Evolutionary conservation across 129 eudicot genomes (phyloP), one percentile per base, ranked within the genome.

Genomic region (Erigeron canadensis): DNA sequence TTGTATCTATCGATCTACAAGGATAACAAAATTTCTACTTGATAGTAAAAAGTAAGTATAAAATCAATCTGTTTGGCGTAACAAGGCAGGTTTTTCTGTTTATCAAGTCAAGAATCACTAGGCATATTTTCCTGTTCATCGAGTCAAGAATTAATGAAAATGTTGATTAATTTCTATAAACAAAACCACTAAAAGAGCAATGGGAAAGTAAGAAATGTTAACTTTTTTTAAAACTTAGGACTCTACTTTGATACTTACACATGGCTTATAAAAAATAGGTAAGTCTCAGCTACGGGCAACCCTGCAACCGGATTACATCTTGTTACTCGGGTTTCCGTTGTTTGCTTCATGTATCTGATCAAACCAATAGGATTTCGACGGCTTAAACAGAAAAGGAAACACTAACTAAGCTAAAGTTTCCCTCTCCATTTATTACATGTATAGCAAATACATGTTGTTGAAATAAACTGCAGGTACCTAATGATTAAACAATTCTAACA

Each of bases 401-500:
- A 22, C 18, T 18, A 3, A 13, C n/a, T 59, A 21, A 59, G 56
- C 60, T 43, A 59, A 53, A 41, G 40, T 3, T 10, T 55, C 55
- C 45, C 16, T 47, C 23, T 28, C 2, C 4, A 13, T 21, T 23
- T 5, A 5, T 72, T 59, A 12, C 45, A 72, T 44, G 13, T 5
- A 60, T 34, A 28, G 37, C 58, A 65, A 53, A 42, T 39, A 54
- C 37, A 18, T n/a, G 51, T 71, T 71, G n/a, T n/a, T n/a, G n/a
- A n/a, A n/a, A 12, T 48, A 63, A 44, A 22, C 63, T 44, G 11
- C 21, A 23, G 8, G 12, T 16, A 71, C 23, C 13, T 21, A 50
- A 23, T 18, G 21, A 78, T 54, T 72, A 53, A 15, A 71, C 46
- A 64, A 71, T 53, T 45, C 67, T 53, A 54, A 6, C 43, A 51